Conservation (phyloP, 306 rosid genomes). For the Cucumis melo region DNA sequence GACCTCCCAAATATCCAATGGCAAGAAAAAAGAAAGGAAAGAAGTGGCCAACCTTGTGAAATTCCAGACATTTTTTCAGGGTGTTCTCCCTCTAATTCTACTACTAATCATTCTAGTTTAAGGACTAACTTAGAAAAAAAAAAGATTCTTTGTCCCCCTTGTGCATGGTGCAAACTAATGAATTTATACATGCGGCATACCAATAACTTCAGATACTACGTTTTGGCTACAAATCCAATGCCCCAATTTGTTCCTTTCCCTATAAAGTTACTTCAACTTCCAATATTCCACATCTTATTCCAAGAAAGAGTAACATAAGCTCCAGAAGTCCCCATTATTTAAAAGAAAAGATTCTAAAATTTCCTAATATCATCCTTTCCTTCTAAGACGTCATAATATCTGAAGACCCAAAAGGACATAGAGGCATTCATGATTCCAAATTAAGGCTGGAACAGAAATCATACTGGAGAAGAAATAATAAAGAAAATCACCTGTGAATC, state of each 20-base stretch:
- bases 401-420: background rate
- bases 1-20: background rate
- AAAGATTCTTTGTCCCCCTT: background rate
- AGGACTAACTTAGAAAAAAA: background rate
- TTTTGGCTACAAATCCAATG: background rate
- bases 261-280: background rate
- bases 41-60: background rate
- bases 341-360: background rate
- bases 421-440: background rate
- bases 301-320: background rate
- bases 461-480: background rate
- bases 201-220: background rate
- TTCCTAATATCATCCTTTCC: background rate
- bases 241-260: background rate
- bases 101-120: background rate
- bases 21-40: background rate
- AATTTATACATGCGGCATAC: background rate
- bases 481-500: background rate
- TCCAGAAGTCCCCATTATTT: background rate
- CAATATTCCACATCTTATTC: background rate
- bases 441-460: background rate
- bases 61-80: background rate
- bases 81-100: background rate
- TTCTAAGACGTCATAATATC: background rate
- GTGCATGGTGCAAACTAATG: background rate